Evolutionary conservation across 1,139 yeast species (phyloP).

Genomic region (Pichia sp.): DNA sequence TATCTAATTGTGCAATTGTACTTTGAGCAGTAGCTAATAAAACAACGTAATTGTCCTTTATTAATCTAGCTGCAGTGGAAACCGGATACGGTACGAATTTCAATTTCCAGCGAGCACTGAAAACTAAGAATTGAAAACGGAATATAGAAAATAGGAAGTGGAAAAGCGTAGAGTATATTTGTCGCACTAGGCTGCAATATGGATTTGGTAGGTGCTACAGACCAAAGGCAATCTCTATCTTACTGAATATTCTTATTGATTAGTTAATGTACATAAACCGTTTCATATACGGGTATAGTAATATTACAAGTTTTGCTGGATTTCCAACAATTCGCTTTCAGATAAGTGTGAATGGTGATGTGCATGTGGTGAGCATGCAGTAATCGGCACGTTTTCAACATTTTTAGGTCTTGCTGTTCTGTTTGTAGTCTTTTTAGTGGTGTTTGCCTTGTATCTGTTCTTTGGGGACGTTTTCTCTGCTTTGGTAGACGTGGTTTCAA

Average conservation of each 20-base stretch:
- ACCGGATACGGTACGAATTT: neutral
- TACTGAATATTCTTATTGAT: too few relatives aligned
- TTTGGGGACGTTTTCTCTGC: neutral
- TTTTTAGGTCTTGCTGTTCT: neutral
- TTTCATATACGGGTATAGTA: neutral
- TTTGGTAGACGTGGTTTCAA: neutral
- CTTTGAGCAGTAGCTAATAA: neutral
- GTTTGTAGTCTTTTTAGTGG: neutral
- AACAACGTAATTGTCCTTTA: neutral
- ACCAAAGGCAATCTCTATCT: too few relatives aligned
- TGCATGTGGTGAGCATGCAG: neutral
- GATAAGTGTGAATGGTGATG: slow-evolving; percentile 6
- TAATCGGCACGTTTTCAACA: too few relatives aligned
- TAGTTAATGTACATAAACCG: neutral
- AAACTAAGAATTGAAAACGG: neutral
- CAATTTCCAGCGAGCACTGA: neutral
- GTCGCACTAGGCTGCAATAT: neutral
- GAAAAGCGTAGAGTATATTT: too few relatives aligned
- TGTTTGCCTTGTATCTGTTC: neutral
- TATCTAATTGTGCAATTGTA: neutral
- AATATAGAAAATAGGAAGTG: too few relatives aligned
- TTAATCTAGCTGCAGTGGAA: neutral
- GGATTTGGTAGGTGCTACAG: too few relatives aligned
- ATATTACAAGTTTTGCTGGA: slow-evolving; percentile 1
- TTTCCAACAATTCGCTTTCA: slow-evolving; percentile 4